A percentile compares a stretch with the other conserved stretches of the same genome.
Conservation (phyloP, 2,329 filamentous ascomycete genomes). For the Aspergillus caelatus region DNA sequence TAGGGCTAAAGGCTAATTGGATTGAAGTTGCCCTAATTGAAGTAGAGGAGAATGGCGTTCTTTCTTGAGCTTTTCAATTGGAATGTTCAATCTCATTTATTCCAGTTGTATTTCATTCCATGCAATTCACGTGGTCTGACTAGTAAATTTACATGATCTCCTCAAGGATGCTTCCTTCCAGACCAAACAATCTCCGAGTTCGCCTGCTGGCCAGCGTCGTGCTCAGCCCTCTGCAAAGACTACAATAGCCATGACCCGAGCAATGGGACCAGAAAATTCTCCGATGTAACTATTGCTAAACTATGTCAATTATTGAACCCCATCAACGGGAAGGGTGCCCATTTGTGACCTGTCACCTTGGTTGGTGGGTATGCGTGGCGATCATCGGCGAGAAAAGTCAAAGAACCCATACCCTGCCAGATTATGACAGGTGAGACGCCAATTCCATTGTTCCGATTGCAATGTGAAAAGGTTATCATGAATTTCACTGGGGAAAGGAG, state of each 20-base stretch:
- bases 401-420: neutral
- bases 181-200: too few relatives aligned
- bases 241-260: neutral
- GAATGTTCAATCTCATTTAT: too few relatives aligned
- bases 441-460: constrained; percentile 4
- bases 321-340: neutral
- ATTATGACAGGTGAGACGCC: constrained; percentile 21
- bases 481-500: neutral
- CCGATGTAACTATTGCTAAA: constrained; percentile 7
- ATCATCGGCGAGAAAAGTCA: constrained; percentile 12
- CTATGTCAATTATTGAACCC: constrained; percentile 11
- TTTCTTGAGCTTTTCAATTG: too few relatives aligned
- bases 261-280: neutral
- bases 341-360: constrained; percentile 12
- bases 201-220: neutral
- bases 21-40: too few relatives aligned
- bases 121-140: neutral
- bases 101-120: too few relatives aligned
- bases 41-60: too few relatives aligned
- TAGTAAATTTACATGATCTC: too few relatives aligned
- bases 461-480: neutral
- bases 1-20: too few relatives aligned
- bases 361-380: constrained; percentile 6
- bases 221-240: neutral
- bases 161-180: too few relatives aligned